Percentiles rank a stretch among this genome's conserved stretches.
These are phyloP conservation scores for Candida stauntonica DNA, from an alignment of 805 yeast genomes.

Conservation along the genomic window DNA sequence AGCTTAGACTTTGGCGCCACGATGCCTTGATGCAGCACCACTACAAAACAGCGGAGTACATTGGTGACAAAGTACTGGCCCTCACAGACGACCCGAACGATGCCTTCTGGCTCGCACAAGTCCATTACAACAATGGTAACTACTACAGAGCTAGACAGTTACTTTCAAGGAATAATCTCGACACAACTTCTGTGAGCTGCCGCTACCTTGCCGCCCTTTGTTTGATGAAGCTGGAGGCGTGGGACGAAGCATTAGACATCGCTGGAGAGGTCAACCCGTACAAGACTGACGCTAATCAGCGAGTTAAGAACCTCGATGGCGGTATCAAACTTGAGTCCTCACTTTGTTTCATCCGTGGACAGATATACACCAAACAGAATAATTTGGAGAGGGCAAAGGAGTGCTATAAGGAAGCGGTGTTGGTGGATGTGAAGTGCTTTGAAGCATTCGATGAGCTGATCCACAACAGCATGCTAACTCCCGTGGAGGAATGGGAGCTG, in stretches of 20 bases:
- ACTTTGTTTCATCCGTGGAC: constrained; percentile 79
- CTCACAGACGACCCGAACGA: constrained; percentile 86
- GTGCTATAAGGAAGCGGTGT: constrained; percentile 79
- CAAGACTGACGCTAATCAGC: constrained; percentile 30
- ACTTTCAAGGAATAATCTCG: constrained; percentile 52
- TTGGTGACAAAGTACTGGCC: constrained; percentile 86
- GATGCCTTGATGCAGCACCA: constrained; percentile 93
- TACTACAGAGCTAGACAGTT: constrained; percentile 75
- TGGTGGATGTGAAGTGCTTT: constrained; percentile 85
- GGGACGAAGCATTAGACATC: constrained; percentile 86
- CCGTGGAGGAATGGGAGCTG: constrained; percentile 84
- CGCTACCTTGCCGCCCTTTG: constrained; percentile 77
- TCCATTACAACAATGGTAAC: constrained; percentile 69
- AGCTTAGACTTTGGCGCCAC: constrained; percentile 85
- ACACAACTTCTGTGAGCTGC: constrained; percentile 60
- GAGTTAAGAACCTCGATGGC: constrained; percentile 57
- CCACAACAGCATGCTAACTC: constrained; percentile 68
- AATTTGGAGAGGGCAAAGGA: constrained; percentile 84
- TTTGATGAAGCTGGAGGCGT: constrained; percentile 61
- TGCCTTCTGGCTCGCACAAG: constrained; percentile 96
- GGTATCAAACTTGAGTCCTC: constrained; percentile 87
- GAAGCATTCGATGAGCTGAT: constrained; percentile 86
- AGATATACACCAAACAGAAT: constrained; percentile 75
- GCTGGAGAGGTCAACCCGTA: constrained; percentile 83
- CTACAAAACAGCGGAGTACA: constrained; percentile 80